Percentiles rank a stretch among this genome's conserved stretches.
Conservation (phyloP, 2,329 filamentous ascomycete genomes). For the Diplodia seriata region DNA sequence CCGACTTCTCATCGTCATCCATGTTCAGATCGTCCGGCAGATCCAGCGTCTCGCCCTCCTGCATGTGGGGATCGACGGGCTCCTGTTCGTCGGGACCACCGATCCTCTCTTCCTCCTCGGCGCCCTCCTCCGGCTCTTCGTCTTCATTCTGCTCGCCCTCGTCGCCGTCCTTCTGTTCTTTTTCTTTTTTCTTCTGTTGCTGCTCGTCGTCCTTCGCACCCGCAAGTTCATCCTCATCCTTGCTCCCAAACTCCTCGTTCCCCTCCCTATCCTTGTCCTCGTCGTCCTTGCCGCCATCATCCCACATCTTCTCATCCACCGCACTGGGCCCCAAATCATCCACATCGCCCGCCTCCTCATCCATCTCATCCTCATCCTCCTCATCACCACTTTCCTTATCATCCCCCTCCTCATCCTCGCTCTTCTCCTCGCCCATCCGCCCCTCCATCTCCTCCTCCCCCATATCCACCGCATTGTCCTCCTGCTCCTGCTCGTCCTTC, state of each 20-base stretch:
- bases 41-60: constrained; percentile 82
- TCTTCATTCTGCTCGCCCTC: constrained; percentile 65
- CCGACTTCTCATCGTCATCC: constrained; percentile 63
- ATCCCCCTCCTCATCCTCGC: constrained; percentile 67
- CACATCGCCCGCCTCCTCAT: constrained; percentile 89
- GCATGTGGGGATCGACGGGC: constrained; percentile 74
- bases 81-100: constrained; percentile 71
- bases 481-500: constrained; percentile 79
- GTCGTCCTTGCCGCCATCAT: constrained; percentile 76
- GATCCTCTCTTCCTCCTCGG: constrained; percentile 66
- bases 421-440: constrained; percentile 63
- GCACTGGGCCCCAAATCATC: constrained; percentile 88
- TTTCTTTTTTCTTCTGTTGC: constrained; percentile 52
- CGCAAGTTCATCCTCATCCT: constrained; percentile 55
- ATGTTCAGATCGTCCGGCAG: constrained; percentile 88
- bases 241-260: constrained; percentile 61
- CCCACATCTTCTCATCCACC: constrained; percentile 99
- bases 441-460: constrained; percentile 90
- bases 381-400: constrained; percentile 57
- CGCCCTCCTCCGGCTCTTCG: constrained; percentile 61
- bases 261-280: constrained; percentile 83
- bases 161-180: constrained; percentile 66
- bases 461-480: constrained; percentile 90
- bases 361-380: constrained; percentile 69
- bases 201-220: constrained; percentile 54